phyloP scores from a whole-genome alignment of 2,329 filamentous ascomycete species.

The Diaporthe citrichinensis region DNA sequence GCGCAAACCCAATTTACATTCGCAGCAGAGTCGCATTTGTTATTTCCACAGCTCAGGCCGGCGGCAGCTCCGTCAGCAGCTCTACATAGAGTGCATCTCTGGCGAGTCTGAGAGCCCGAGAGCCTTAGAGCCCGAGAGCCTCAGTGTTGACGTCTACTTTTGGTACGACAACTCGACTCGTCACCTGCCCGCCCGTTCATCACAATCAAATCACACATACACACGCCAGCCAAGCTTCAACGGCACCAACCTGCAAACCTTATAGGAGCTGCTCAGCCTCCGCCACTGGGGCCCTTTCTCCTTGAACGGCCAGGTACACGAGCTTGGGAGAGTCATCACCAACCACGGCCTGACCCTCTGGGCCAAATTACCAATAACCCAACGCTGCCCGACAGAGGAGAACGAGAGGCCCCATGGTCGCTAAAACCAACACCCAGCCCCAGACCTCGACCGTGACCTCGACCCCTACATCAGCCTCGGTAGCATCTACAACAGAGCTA shows the following conservation, averaged over 20 bases:
- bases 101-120: neutral
- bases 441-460: slow-evolving; percentile 9
- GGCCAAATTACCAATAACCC: slow-evolving; percentile 24
- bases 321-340: slow-evolving; percentile 19
- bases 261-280: slow-evolving; percentile 20
- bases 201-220: neutral
- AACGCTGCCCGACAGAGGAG: slow-evolving; percentile 33
- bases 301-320: neutral
- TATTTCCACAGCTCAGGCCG: slow-evolving; percentile 14
- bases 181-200: slow-evolving; percentile 21
- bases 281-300: neutral
- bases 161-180: slow-evolving; percentile 4
- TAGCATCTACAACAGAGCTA: slow-evolving; percentile 22
- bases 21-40: slow-evolving; percentile 10
- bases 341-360: slow-evolving; percentile 1
- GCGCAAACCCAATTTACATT: slow-evolving; percentile 15
- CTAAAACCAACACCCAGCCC: slow-evolving; percentile 2
- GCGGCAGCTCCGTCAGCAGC: neutral
- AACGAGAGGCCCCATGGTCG: slow-evolving; percentile 17
- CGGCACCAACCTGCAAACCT: slow-evolving; percentile 21
- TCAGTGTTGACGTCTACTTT: neutral
- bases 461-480: slow-evolving; percentile 19
- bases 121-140: neutral
- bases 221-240: slow-evolving; percentile 25
- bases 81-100: neutral